Evolutionary conservation across 371 early-diverging fungal species (phyloP), one percentile per base, ranked within the genome.

Genomic region (Circinella umbellata): DNA sequence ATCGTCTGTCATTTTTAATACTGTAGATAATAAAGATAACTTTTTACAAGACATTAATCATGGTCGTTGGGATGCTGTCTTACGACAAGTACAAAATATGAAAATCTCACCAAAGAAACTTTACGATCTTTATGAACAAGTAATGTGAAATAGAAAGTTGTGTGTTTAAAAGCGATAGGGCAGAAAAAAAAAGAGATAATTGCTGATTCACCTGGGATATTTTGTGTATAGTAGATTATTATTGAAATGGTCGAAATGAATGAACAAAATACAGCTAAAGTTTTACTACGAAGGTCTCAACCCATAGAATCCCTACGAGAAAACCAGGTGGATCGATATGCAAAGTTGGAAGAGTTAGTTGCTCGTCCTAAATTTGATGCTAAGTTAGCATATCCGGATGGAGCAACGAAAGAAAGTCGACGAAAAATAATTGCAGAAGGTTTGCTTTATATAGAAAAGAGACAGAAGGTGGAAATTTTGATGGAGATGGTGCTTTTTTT

Each of bases 61-160:
- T 61, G 98, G 97, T 0, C 80, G 85, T 48, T 98, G 98, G 97
- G 97, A 97, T 69, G 76, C 76, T 17, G 96, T 98, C 0, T 82
- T 97, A 35, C 81, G 85, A n/a, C 90, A 91, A 17, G 83, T 92
- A 9, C 77, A 84, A 15, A 86, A 89, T 48, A 82, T 96, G 14
- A 86, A 85, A 59, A 77, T 97, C 14, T 83, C 92, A 13, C 85
- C 80, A 13, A 80, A 79, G 47, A 90, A 91, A 61, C 82, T 95
- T 46, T 78, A 93, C 53, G 95, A 94, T 72, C 83, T 98, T 1
- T 96, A 96, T 76, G 96, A 97, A 76, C 96, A 96, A 80, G 94
- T 95, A 79, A 46, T 59, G 35, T 70, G 15, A 34, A 15, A 27
- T 10, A n/a, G 10, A n/a, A 0, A 4, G 57, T 4, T 57, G n/a